Base-by-base conservation (phyloP, 2,329 filamentous ascomycete genomes). In the Xylariaceae sp. region DNA sequence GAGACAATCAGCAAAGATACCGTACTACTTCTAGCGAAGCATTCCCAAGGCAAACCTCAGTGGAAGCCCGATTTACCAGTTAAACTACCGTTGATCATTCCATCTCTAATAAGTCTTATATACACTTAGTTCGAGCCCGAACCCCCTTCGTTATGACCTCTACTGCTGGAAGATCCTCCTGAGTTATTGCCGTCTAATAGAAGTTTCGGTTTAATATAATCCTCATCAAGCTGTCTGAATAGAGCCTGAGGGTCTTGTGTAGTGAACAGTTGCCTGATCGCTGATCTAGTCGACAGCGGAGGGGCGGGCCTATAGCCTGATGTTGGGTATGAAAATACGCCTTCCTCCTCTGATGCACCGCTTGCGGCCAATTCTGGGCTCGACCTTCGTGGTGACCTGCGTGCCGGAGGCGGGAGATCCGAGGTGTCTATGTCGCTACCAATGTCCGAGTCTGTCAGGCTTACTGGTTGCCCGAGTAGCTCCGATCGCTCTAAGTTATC, bases 161-260 rank as follows among this genome's bases (percentile, higher is more conserved):
- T 59, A 10, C 65, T 61, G 21, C 61, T 48, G 36, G 55, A 52
- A 12, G 59, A 45, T 4, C 61, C 60, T 42, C 51, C 53, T 7
- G 62, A 63, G 37, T 66, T 65, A 21, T 77, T 77, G 43, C 86
- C 87, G 72, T 96, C 92, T 18, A 97, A 79, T 60, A 97, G 72
- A 51, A 97, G 73, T 67, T 86, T 89, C 16, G 92, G 92, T 76
- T 97, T 97, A 71, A 97, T 92, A 70, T 91, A 96, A 56, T 92
- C 90, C 71, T 99, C 94, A 69, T 99, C 94, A 56, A 99, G 76
- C 72, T 96, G 92, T 62, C 85, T 86, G 71, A 99, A 95, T 73
- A 95, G 83, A 43, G 88, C 90, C 9, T 89, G 88, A 42, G 95
- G 91, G 69, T 99, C 94, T 47, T 95, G 90, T 0, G 87, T 81